phyloP scores from a whole-genome alignment of 2,329 filamentous ascomycete species.

The Fusarium sp. region DNA sequence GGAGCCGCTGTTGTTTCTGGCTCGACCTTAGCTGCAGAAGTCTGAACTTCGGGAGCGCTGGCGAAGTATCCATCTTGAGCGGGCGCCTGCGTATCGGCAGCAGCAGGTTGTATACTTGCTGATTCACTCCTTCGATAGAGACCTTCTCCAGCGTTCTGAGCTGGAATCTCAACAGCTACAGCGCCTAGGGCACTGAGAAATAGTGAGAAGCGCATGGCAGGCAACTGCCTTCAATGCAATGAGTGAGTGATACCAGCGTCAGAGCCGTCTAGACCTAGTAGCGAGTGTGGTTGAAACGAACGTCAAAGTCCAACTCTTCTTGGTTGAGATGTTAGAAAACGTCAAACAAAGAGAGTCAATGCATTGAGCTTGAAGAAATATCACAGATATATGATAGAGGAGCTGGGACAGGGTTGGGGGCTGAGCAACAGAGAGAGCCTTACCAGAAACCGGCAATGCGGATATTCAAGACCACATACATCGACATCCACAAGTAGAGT shows the following conservation, averaged over 20 bases:
- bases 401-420: constrained; percentile 27
- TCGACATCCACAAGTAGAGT: constrained; percentile 17
- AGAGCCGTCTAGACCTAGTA: constrained; percentile 11
- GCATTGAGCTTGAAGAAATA: constrained; percentile 13
- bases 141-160: background rate
- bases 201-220: constrained; percentile 38
- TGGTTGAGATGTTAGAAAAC: constrained; percentile 12
- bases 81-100: background rate
- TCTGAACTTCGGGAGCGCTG: background rate
- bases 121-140: constrained; percentile 21
- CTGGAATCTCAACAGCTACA: constrained; percentile 26
- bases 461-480: constrained; percentile 22
- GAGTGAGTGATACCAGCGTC: constrained; percentile 22
- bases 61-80: constrained; percentile 15
- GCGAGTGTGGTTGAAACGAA: constrained; percentile 33
- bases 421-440: constrained; percentile 37
- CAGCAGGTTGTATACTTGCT: background rate
- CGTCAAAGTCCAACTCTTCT: constrained; percentile 7
- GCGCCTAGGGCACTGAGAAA: constrained; percentile 33
- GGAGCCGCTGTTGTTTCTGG: background rate
- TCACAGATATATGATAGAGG: constrained; percentile 36
- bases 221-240: background rate
- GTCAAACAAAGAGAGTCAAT: background rate
- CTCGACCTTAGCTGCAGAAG: background rate
- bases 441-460: constrained; percentile 24